Percentiles rank a stretch among this genome's conserved stretches.
These are phyloP conservation scores for Gossypium arboreum DNA, from an alignment of 345 rosid genomes.

Conservation along the genomic window DNA sequence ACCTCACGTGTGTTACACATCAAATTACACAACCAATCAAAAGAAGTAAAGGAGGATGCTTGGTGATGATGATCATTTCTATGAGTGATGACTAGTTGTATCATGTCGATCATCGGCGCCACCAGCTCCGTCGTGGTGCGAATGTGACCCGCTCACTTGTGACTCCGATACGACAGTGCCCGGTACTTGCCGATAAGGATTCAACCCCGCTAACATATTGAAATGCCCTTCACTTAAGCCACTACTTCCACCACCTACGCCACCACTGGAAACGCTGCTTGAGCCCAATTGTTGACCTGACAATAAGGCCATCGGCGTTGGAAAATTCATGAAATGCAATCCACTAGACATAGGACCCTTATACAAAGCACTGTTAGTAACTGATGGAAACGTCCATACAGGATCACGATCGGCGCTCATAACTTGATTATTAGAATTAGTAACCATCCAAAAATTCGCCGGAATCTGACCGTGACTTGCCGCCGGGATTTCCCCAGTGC, in stretches of 20 bases:
- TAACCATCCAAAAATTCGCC: slow-evolving; percentile 84
- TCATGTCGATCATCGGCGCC: slow-evolving; percentile 63
- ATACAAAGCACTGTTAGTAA: slow-evolving; percentile 62
- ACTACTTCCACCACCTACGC: slow-evolving; percentile 21
- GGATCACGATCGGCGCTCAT: slow-evolving; percentile 75
- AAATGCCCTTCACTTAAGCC: slow-evolving; percentile 51
- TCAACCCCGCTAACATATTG: slow-evolving; percentile 65
- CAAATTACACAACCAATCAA: slow-evolving; percentile 35
- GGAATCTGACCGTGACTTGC: slow-evolving; percentile 56
- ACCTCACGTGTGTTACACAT: slow-evolving; percentile 73
- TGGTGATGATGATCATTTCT: slow-evolving; percentile 21
- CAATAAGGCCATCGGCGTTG: slow-evolving; percentile 74
- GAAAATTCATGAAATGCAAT: slow-evolving; percentile 89
- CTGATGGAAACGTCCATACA: slow-evolving; percentile 78
- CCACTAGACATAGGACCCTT: slow-evolving; percentile 75
- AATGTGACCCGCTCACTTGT: slow-evolving; percentile 82
- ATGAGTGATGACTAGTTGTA: slow-evolving; percentile 44
- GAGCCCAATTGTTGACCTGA: slow-evolving; percentile 72
- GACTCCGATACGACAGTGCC: slow-evolving; percentile 46
- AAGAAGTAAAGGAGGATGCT: not conserved
- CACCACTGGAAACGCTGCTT: slow-evolving; percentile 29
- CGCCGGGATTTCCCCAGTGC: slow-evolving; percentile 52
- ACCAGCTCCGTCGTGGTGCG: slow-evolving; percentile 40
- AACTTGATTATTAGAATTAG: slow-evolving; percentile 60
- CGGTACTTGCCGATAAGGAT: slow-evolving; percentile 48